Conservation (phyloP, 1,284 basidiomycete genomes). For the Papiliotrema flavescens region DNA sequence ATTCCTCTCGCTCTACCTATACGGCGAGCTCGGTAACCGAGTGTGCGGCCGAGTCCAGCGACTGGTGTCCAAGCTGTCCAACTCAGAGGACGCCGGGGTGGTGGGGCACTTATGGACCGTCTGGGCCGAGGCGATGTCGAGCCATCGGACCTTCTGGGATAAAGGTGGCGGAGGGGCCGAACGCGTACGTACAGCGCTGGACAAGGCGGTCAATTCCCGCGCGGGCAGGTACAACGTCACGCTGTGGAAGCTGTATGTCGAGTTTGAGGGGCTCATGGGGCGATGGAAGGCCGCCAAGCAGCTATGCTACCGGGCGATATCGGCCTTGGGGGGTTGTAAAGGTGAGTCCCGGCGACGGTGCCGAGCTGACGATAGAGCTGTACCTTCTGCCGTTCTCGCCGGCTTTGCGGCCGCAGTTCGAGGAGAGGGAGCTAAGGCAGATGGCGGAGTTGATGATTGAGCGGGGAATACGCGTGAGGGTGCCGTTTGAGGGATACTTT, state of each 20-base stretch:
- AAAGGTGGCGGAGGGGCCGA: constrained; percentile 37
- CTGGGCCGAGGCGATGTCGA: constrained; percentile 40
- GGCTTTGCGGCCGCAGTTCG: constrained; percentile 63
- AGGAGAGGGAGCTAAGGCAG: constrained; percentile 61
- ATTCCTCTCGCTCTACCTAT: constrained; percentile 49
- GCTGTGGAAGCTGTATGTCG: constrained; percentile 75
- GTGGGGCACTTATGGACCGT: constrained; percentile 40
- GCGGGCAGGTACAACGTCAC: constrained; percentile 29
- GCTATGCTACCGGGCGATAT: constrained; percentile 72
- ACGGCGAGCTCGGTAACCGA: constrained; percentile 45
- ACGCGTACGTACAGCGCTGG: constrained; percentile 39
- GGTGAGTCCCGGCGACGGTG: constrained; percentile 21
- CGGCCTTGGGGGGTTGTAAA: constrained; percentile 53
- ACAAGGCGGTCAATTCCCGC: constrained; percentile 34
- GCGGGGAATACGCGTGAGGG: constrained; percentile 67
- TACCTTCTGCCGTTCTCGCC: constrained; percentile 81
- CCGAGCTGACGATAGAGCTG: constrained; percentile 56
- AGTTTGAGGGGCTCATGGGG: constrained; percentile 71
- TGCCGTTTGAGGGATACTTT: constrained; percentile 61
- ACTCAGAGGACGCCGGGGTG: constrained; percentile 23
- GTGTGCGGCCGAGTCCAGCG: constrained; percentile 49
- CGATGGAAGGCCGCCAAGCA: constrained; percentile 66
- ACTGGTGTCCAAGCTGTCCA: constrained; percentile 25
- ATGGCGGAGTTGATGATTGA: constrained; percentile 78
- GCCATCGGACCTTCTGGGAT: constrained; percentile 39